Evolutionary conservation across 177 flowering plant genomes (phyloP).

Genomic region (Telopea speciosissima): DNA sequence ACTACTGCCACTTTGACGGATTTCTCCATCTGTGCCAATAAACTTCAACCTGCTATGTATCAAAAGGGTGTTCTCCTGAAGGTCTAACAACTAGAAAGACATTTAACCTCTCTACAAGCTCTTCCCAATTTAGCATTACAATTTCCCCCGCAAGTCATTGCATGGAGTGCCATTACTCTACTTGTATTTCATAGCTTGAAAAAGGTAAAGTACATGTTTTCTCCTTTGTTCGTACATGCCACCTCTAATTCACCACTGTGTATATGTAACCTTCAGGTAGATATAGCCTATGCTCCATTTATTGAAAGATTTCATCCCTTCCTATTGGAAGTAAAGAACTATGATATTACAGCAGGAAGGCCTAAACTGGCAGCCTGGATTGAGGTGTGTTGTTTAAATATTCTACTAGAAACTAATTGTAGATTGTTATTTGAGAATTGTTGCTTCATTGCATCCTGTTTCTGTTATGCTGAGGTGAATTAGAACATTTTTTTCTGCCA

Average conservation of each 20-base stretch:
- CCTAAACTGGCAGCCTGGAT: background rate
- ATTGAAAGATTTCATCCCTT: constrained; percentile 58
- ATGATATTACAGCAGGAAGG: constrained; percentile 39
- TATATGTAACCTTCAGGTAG: constrained; percentile 46
- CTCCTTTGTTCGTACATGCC: background rate
- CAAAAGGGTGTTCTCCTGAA: no score
- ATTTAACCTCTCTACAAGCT: no score
- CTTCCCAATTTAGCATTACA: no score
- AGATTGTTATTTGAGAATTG: no score
- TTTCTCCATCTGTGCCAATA: background rate
- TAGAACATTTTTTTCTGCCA: background rate
- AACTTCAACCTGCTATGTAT: background rate
- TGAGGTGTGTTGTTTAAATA: background rate
- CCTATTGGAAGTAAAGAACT: constrained; percentile 49
- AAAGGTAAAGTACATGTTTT: background rate
- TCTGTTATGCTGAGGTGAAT: background rate
- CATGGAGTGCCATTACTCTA: no score
- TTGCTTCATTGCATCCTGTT: background rate
- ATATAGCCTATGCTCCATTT: constrained; percentile 70
- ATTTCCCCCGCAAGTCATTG: no score
- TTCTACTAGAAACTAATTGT: background rate
- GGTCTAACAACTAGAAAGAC: no score
- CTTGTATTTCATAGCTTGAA: no score
- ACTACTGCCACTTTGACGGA: background rate
- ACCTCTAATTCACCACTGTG: background rate